Evolutionary conservation across 768 basidiomycete genomes (phyloP).

Genomic region (Sporobolomyces pararoseus): DNA sequence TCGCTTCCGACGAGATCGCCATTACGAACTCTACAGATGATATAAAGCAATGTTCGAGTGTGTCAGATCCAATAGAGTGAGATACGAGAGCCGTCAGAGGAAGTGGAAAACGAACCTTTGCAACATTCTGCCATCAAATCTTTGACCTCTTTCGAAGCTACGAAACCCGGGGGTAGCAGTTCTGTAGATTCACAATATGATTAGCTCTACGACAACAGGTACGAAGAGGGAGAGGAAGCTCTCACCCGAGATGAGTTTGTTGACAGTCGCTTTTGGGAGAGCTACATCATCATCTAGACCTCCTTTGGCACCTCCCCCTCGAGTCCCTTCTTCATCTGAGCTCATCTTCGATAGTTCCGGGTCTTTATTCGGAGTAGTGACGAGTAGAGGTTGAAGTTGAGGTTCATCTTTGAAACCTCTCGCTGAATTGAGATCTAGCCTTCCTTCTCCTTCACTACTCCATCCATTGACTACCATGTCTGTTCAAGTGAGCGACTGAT

Average conservation of each 20-base stretch:
- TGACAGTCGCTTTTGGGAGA: constrained; percentile 92
- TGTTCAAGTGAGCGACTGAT: constrained; percentile 3
- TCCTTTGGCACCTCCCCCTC: constrained; percentile 58
- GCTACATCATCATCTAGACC: constrained; percentile 86
- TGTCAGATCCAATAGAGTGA: too few relatives aligned
- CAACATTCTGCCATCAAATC: constrained; percentile 97
- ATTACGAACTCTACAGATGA: constrained; percentile 94
- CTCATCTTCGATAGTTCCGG: constrained; percentile 55
- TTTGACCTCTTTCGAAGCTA: constrained; percentile 91
- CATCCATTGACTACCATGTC: constrained; percentile 1
- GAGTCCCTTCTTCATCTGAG: constrained; percentile 81
- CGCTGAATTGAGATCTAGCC: background rate
- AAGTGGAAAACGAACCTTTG: constrained; percentile 85
- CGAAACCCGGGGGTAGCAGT: constrained; percentile 76
- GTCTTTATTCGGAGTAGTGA: background rate
- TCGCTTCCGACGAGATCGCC: constrained; percentile 92
- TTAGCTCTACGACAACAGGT: background rate
- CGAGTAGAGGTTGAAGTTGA: background rate
- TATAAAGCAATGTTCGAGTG: too few relatives aligned
- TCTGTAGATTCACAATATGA: constrained; percentile 56
- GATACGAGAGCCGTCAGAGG: too few relatives aligned
- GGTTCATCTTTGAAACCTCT: background rate
- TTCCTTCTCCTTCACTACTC: background rate
- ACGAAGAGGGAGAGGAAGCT: constrained; percentile 1
- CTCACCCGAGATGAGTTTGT: constrained; percentile 90